A percentile compares a stretch with the other conserved stretches of the same genome.
These are phyloP conservation scores for Pulveroboletus sp. DNA, from an alignment of 768 basidiomycete species.

Conservation along the genomic window DNA sequence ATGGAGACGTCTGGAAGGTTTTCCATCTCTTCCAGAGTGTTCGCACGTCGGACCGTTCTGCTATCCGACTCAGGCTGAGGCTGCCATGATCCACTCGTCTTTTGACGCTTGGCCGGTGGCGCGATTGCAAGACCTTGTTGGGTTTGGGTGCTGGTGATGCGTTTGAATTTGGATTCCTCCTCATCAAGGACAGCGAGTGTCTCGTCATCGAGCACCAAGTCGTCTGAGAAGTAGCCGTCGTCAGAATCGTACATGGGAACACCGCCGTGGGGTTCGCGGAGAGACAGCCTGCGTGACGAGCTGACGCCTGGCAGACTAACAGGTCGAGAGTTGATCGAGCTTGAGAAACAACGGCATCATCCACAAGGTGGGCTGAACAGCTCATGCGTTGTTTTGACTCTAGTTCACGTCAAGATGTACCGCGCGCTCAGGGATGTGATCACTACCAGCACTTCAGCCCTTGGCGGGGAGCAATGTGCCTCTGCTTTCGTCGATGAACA, in stretches of 20 bases:
- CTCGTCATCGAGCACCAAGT: slow-evolving; percentile 58
- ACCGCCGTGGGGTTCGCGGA: not conserved
- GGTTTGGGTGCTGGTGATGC: slow-evolving; percentile 20
- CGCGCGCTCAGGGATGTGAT: too few species aligned
- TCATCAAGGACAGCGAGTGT: slow-evolving; percentile 58
- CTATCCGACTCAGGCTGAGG: slow-evolving; percentile 35
- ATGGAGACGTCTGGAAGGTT: slow-evolving; percentile 61
- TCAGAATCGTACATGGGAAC: slow-evolving; percentile 57
- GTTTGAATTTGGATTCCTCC: slow-evolving; percentile 42
- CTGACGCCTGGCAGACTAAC: too few species aligned
- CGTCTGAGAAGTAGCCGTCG: slow-evolving; percentile 63
- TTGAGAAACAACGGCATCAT: too few species aligned
- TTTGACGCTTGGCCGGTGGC: slow-evolving; percentile 53
- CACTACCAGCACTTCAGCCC: too few species aligned
- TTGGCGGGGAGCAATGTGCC: too few species aligned
- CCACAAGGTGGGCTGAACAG: too few species aligned
- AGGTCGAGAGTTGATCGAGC: too few species aligned
- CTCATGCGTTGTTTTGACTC: too few species aligned
- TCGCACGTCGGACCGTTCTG: slow-evolving; percentile 18
- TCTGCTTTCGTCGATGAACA: too few species aligned
- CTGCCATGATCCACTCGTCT: slow-evolving; percentile 44
- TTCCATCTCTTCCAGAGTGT: slow-evolving; percentile 39
- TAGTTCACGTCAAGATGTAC: too few species aligned
- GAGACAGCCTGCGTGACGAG: not conserved
- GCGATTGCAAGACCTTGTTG: slow-evolving; percentile 18